Percentiles rank a stretch among this genome's conserved stretches.
These are phyloP conservation scores for Pythium inflatum DNA, from an alignment of 352 stramenopile species.

Conservation along the genomic window DNA sequence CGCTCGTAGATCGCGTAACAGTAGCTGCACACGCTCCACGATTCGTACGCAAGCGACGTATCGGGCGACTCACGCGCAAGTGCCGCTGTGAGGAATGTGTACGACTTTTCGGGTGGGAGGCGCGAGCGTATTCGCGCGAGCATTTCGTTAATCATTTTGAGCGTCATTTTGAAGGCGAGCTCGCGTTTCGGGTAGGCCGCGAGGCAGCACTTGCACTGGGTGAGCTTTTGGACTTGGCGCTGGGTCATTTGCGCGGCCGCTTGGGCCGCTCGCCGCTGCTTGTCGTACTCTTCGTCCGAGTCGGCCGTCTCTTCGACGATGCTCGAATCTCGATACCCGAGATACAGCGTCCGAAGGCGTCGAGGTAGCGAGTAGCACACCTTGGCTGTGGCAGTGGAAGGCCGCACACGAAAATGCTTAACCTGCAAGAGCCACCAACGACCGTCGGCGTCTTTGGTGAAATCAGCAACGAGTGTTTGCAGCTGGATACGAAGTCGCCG, in stretches of 20 bases:
- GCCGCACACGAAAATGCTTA: constrained; percentile 66
- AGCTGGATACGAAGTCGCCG: constrained; percentile 60
- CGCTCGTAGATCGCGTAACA: constrained; percentile 88
- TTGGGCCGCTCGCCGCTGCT: constrained; percentile 16
- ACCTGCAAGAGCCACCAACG: constrained; percentile 83
- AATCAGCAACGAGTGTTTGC: constrained; percentile 73
- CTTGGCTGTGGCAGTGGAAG: constrained; percentile 35
- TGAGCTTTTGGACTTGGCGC: constrained; percentile 69
- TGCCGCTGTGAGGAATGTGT: constrained; percentile 53
- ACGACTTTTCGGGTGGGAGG: constrained; percentile 49
- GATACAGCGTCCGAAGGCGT: constrained; percentile 49
- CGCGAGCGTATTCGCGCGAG: constrained; percentile 66
- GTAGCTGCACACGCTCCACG: constrained; percentile 82
- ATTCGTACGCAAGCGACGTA: constrained; percentile 74
- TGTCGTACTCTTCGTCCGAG: constrained; percentile 48
- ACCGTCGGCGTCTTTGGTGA: constrained; percentile 64
- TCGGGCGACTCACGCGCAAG: constrained; percentile 52
- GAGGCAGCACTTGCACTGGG: constrained; percentile 82
- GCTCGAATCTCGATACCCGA: constrained; percentile 69
- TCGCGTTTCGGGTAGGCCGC: constrained; percentile 74
- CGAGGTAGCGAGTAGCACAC: constrained; percentile 46
- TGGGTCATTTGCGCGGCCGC: constrained; percentile 42
- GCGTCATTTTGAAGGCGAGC: constrained; percentile 86
- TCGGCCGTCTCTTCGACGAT: constrained; percentile 64
- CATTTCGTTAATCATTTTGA: constrained; percentile 89